phyloP scores from a whole-genome alignment of 805 yeast genomes.

The Candida bentonensis region DNA sequence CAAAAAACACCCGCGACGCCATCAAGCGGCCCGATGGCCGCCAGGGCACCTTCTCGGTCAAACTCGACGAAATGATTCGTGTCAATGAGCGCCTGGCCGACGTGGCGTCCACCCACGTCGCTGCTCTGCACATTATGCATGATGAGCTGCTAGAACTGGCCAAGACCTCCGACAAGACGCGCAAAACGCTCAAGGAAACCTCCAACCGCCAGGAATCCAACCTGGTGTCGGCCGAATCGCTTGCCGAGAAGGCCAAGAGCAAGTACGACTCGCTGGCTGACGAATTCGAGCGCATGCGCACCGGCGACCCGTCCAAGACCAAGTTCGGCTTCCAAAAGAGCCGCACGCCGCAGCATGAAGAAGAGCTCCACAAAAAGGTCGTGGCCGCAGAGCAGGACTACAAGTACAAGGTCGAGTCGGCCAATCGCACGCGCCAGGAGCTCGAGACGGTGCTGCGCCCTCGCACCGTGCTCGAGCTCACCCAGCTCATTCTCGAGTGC shows the following conservation, averaged over 20 bases:
- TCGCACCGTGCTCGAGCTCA: constrained; percentile 51
- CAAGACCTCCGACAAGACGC: constrained; percentile 50
- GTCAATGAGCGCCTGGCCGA: constrained; percentile 64
- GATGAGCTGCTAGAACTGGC: constrained; percentile 69
- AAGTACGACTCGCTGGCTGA: constrained; percentile 69
- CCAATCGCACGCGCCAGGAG: constrained; percentile 61
- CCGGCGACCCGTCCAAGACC: constrained; percentile 73
- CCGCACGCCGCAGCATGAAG: constrained; percentile 75
- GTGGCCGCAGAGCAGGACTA: constrained; percentile 79
- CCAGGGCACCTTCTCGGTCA: constrained; percentile 50
- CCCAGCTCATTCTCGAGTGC: constrained; percentile 66
- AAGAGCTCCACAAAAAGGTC: constrained; percentile 68
- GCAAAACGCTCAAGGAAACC: constrained; percentile 73
- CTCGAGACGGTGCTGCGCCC: constrained; percentile 68
- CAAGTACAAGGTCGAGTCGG: constrained; percentile 56
- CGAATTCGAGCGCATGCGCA: constrained; percentile 70
- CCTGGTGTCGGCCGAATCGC: constrained; percentile 63
- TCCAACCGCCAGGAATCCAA: constrained; percentile 73
- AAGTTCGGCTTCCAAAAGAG: constrained; percentile 67
- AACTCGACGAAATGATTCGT: constrained; percentile 54
- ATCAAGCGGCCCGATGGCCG: constrained; percentile 36
- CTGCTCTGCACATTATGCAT: constrained; percentile 69
- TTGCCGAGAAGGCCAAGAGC: constrained; percentile 77
- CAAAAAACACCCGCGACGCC: constrained; percentile 37
- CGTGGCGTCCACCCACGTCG: constrained; percentile 64